Conservation (phyloP, 2,329 filamentous ascomycete species). For the Pseudopyrenochaeta lycopersici region DNA sequence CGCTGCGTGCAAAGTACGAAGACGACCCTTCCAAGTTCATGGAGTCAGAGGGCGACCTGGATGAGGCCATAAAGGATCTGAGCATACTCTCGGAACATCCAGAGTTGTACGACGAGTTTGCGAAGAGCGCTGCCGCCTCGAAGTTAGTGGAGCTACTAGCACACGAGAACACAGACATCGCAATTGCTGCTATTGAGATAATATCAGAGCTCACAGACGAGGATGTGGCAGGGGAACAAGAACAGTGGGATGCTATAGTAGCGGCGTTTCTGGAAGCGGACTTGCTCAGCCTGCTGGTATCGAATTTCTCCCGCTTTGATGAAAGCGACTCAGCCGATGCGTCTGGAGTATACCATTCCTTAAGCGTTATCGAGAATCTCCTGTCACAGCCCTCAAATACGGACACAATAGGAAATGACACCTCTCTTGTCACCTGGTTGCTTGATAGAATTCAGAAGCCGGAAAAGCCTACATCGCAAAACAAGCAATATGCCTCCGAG, state of each 20-base stretch:
- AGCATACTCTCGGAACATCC: slow-evolving; percentile 89
- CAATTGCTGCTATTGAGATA: slow-evolving; percentile 89
- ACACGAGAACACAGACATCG: slow-evolving; percentile 97
- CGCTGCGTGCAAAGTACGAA: slow-evolving; percentile 86
- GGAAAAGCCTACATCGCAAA: slow-evolving; percentile 78
- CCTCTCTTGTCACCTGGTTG: slow-evolving; percentile 78
- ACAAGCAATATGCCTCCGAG: slow-evolving; percentile 95
- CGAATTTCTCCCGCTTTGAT: slow-evolving; percentile 81
- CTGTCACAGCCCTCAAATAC: slow-evolving; percentile 74
- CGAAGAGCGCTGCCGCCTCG: slow-evolving; percentile 74
- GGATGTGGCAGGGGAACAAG: slow-evolving; percentile 81
- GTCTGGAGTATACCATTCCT: slow-evolving; percentile 84
- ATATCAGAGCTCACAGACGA: slow-evolving; percentile 92
- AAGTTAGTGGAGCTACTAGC: slow-evolving; percentile 84
- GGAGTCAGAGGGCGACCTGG: slow-evolving; percentile 85
- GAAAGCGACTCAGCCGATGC: slow-evolving; percentile 78
- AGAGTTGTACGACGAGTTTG: slow-evolving; percentile 82
- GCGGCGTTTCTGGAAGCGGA: slow-evolving; percentile 70
- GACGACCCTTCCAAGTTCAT: slow-evolving; percentile 83
- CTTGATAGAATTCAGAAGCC: slow-evolving; percentile 74
- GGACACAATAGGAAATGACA: slow-evolving; percentile 75
- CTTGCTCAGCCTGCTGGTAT: slow-evolving; percentile 75
- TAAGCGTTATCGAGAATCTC: slow-evolving; percentile 85
- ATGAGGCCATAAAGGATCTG: slow-evolving; percentile 84
- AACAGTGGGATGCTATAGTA: slow-evolving; percentile 82